Percentiles rank a stretch among this genome's conserved stretches.
These are phyloP conservation scores for Plasmodium knowlesi DNA, from an alignment of 169 alveolate species.

Conservation along the genomic window DNA sequence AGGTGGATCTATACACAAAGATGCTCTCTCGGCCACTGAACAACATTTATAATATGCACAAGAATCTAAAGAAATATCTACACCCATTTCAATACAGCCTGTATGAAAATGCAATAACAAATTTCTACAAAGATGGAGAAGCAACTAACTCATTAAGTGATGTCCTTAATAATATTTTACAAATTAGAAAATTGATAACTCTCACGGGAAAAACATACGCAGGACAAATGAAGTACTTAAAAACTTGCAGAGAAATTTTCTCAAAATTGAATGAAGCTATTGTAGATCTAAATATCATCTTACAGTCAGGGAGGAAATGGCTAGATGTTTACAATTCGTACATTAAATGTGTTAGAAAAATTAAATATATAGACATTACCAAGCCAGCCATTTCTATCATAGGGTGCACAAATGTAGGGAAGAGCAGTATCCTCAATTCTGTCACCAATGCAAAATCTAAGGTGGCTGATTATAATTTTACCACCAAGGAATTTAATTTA, in stretches of 20 bases:
- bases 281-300: slow-evolving; percentile 45
- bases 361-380: slow-evolving; percentile 57
- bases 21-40: slow-evolving; percentile 50
- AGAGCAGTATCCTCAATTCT: slow-evolving; percentile 62
- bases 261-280: slow-evolving; percentile 54
- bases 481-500: slow-evolving; percentile 64
- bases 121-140: slow-evolving; percentile 59
- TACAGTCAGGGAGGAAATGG: slow-evolving; percentile 73
- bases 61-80: slow-evolving; percentile 48
- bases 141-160: slow-evolving; percentile 36
- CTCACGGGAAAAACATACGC: slow-evolving; percentile 69
- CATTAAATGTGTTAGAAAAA: slow-evolving; percentile 56
- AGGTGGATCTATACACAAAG: slow-evolving; percentile 64
- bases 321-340: slow-evolving; percentile 46
- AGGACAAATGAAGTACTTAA: slow-evolving; percentile 59
- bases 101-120: slow-evolving; percentile 65
- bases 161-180: slow-evolving; percentile 37
- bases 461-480: slow-evolving; percentile 64
- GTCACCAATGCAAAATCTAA: slow-evolving; percentile 52
- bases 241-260: slow-evolving; percentile 70
- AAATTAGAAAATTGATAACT: slow-evolving; percentile 55
- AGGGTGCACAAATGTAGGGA: slow-evolving; percentile 74
- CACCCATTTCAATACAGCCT: slow-evolving; percentile 70
- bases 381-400: slow-evolving; percentile 67
- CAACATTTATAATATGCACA: slow-evolving; percentile 55